These are phyloP conservation scores for Rhodotorula sp. DNA, from an alignment of 1,284 basidiomycete species.

Conservation along the genomic window DNA sequence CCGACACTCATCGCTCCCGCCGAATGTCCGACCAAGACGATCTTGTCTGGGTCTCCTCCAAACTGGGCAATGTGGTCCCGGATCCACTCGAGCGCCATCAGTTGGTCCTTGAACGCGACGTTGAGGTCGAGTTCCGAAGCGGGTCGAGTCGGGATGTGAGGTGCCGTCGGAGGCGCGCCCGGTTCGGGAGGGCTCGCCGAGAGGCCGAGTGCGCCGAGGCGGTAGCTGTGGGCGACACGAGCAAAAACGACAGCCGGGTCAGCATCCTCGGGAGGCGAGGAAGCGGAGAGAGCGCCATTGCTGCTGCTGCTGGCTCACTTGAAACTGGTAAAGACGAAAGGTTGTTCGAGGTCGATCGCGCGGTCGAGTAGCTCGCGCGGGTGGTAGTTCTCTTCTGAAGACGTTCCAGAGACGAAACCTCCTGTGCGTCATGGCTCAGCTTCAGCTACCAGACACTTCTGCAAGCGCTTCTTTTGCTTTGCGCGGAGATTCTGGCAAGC, in stretches of 20 bases:
- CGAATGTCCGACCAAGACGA: constrained; percentile 35
- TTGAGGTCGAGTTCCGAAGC: constrained; percentile 37
- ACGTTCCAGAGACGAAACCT: constrained; percentile 29
- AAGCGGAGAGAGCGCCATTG: background rate
- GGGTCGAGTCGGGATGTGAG: constrained; percentile 29
- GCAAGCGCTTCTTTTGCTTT: background rate
- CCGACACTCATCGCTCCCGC: constrained; percentile 40
- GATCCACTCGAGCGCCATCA: constrained; percentile 35
- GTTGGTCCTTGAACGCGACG: constrained; percentile 39
- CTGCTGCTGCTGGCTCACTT: constrained; percentile 15
- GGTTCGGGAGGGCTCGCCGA: constrained; percentile 30
- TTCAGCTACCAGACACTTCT: background rate
- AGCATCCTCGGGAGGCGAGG: too few relatives aligned
- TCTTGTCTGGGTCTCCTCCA: constrained; percentile 31
- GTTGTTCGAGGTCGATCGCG: constrained; percentile 20
- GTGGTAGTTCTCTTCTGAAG: constrained; percentile 30
- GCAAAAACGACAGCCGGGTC: background rate
- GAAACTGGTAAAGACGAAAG: constrained; percentile 33
- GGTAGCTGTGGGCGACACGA: constrained; percentile 22
- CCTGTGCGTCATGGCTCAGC: constrained; percentile 7
- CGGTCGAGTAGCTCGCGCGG: constrained; percentile 30
- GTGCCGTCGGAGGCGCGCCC: constrained; percentile 15
- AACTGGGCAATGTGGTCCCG: constrained; percentile 26
- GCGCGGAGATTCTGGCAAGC: background rate
- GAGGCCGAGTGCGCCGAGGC: constrained; percentile 34